phyloP scores from a whole-genome alignment of 2,329 filamentous ascomycete species.

The Pseudocercospora ulei region DNA sequence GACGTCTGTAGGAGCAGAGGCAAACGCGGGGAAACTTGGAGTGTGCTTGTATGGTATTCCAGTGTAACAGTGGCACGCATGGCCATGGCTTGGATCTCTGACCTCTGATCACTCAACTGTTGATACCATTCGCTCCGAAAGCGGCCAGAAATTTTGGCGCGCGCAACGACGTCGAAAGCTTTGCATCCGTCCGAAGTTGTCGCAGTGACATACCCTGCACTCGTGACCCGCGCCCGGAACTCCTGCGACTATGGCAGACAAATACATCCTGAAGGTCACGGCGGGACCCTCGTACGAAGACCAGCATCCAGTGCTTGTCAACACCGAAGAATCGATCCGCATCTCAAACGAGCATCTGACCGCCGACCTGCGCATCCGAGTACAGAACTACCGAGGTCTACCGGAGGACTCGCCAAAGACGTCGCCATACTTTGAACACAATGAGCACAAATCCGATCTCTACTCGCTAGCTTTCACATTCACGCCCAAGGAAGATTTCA shows the following conservation, averaged over 20 bases:
- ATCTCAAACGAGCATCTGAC: slow-evolving; percentile 57
- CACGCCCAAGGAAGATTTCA: slow-evolving; percentile 57
- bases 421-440: slow-evolving; percentile 65
- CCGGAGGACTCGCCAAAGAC: slow-evolving; percentile 58
- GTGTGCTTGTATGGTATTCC: no score
- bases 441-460: slow-evolving; percentile 62
- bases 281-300: slow-evolving; percentile 66
- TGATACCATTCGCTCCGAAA: neutral
- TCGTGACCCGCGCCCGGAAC: no score
- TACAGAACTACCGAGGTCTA: slow-evolving; percentile 60
- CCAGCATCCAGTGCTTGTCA: slow-evolving; percentile 69
- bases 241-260: slow-evolving; percentile 57
- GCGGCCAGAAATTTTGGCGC: neutral
- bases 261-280: slow-evolving; percentile 72
- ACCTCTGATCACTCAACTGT: neutral
- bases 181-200: slow-evolving; percentile 1
- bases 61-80: no score
- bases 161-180: slow-evolving; percentile 1
- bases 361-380: slow-evolving; percentile 61
- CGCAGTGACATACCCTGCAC: slow-evolving; percentile 7
- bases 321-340: slow-evolving; percentile 52
- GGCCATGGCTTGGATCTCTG: no score
- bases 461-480: slow-evolving; percentile 78
- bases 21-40: no score
- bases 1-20: slow-evolving; percentile 56